phyloP scores from a whole-genome alignment of 148 eudicot species.

The Rhododendron molle region DNA sequence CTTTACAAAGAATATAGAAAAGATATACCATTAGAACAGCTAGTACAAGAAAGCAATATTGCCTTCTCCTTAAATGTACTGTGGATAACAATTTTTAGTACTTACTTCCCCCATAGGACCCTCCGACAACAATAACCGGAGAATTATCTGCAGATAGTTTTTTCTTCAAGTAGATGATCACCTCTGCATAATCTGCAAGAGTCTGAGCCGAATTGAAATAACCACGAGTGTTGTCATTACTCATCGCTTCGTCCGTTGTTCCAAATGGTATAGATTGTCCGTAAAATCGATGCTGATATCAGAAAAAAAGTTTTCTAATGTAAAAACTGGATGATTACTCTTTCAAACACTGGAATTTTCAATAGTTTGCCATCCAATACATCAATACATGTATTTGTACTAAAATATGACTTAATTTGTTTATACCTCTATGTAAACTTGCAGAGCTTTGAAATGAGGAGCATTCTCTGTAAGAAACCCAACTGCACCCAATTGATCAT shows the following conservation, averaged over 20 bases:
- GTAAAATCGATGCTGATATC: slow-evolving; percentile 26
- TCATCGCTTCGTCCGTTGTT: slow-evolving; percentile 13
- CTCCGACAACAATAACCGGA: slow-evolving; percentile 50
- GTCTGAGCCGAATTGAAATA: slow-evolving; percentile 52
- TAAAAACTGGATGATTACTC: background rate
- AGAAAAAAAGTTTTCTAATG: background rate
- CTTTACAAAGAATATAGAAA: slow-evolving; percentile 12
- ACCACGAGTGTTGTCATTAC: slow-evolving; percentile 18
- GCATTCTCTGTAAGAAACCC: slow-evolving; percentile 14
- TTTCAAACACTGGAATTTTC: background rate
- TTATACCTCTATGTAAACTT: slow-evolving; percentile 23
- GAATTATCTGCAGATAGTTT: slow-evolving; percentile 29
- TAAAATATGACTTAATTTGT: background rate
- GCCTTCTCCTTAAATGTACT: background rate
- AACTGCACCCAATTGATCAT: background rate
- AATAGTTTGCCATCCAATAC: background rate
- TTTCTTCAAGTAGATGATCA: slow-evolving; percentile 32
- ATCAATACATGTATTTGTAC: background rate
- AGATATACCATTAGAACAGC: background rate
- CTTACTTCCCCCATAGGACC: slow-evolving; percentile 56
- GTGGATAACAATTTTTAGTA: background rate
- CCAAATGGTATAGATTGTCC: slow-evolving; percentile 32
- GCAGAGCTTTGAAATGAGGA: slow-evolving; percentile 20
- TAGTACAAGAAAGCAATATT: background rate
- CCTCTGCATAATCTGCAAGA: slow-evolving; percentile 52